A percentile compares a stretch with the other conserved stretches of the same genome.
Evolutionary conservation across 208 protist genomes (phyloP).

Genomic region (Crithidia acanthocephali): DNA sequence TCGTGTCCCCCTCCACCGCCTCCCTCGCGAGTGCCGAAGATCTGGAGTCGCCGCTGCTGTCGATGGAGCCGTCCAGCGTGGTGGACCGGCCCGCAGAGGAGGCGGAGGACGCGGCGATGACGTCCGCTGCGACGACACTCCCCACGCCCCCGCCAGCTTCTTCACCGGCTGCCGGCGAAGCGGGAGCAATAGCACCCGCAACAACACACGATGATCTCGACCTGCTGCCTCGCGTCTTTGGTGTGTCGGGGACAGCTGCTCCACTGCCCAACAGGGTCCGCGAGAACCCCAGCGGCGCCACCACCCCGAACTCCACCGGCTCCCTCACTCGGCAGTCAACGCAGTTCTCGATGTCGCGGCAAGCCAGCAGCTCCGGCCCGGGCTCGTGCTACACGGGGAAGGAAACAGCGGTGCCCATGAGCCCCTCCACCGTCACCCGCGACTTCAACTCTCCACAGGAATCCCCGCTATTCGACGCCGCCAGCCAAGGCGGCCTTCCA

Average conservation of each 20-base stretch:
- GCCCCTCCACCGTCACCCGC: background rate
- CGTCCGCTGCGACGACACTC: background rate
- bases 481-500: no score
- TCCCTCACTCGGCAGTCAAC: background rate
- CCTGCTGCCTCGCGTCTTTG: background rate
- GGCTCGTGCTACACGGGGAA: conserved; percentile 7
- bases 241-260: background rate
- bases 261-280: background rate
- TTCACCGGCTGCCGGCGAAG: background rate
- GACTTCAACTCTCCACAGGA: background rate
- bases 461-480: background rate
- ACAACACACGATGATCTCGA: background rate
- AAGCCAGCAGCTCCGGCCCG: conserved; percentile 11
- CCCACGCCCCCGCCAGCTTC: background rate
- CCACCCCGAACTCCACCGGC: background rate
- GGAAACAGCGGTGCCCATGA: conserved; percentile 6
- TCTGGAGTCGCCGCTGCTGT: background rate
- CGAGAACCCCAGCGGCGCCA: background rate
- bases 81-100: background rate
- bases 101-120: background rate
- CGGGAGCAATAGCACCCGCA: background rate
- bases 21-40: conserved; percentile 3
- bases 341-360: background rate
- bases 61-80: conserved; percentile 1
- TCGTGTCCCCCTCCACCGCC: conserved; percentile 1